Base-by-base conservation (phyloP, 768 basidiomycete species). In the Albatrellus ellisii region DNA sequence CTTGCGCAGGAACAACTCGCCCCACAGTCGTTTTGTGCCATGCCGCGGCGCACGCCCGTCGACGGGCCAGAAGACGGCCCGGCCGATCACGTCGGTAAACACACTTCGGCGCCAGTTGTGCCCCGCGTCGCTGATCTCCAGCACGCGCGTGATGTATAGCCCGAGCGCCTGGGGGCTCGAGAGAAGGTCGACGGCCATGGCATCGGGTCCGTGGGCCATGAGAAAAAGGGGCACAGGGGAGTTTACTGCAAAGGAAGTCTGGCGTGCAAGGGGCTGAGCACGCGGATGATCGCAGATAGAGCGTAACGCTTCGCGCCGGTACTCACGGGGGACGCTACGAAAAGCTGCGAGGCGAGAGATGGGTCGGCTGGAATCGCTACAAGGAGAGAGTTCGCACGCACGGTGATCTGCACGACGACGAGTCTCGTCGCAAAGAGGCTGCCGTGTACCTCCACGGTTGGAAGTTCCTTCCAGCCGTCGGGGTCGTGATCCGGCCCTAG, bases 1-100 rank as follows among this genome's bases (percentile, higher is more conserved):
- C 47, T 56, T 67, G 41, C 62, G 59, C n/a, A 75, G 58, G 14
- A 68, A 63, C 21, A 79, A 41, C 54, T 77, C 74, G 6, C 77
- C 75, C 39, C 63, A 61, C 11, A 76, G 54, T 29, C 56, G 50
- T 20, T 69, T 62, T 38, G 52, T 59, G 5, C 60, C 59, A 3
- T 44, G 38, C 43, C 51, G 57, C 20, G 54, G 49, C 12, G 10
- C 53, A 17, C 60, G 57, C 24, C 63, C 63, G 7, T 52, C 52
- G 5, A 61, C 56, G 2, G 61, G 59, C 75, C 73, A 79, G 54
- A 75, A 73, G 26, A 64, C 63, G 1, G 66, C 75, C 34, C 60
- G 58, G 6, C 66, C 67, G 14, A 62, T 60, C 17, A 47, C 56
- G 35, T 63, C 60, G 6, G 54, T 46, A 55, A 77, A 73, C 39